phyloP scores from a whole-genome alignment of 306 rosid genomes.

The Delonix regia region DNA sequence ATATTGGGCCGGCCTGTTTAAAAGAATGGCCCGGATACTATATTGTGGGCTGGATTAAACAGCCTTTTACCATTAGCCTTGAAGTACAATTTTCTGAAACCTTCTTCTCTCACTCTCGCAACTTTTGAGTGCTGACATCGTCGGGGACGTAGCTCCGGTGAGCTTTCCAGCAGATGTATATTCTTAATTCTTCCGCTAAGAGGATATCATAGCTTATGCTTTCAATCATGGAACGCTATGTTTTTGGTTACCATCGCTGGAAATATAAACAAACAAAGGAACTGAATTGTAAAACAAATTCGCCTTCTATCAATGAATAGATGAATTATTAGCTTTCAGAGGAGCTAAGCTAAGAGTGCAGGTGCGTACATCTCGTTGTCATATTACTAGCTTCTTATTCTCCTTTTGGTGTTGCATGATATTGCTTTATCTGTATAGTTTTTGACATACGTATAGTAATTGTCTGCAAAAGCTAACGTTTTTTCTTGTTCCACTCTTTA shows the following conservation, averaged over 20 bases:
- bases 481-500: background rate
- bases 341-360: background rate
- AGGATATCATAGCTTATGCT: background rate
- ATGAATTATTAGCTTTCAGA: background rate
- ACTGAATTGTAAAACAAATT: background rate
- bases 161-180: background rate
- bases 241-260: background rate
- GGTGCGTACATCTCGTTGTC: background rate
- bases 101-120: background rate
- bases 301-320: too few relatives aligned
- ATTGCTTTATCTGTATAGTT: slow-evolving; percentile 1
- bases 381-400: background rate
- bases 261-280: background rate
- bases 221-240: background rate
- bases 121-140: slow-evolving; percentile 35
- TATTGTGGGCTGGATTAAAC: too few relatives aligned
- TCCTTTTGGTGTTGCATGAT: background rate
- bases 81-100: background rate
- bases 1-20: background rate
- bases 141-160: slow-evolving; percentile 45
- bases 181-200: background rate
- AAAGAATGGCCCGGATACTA: background rate
- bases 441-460: background rate
- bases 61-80: background rate
- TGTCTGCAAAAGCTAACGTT: background rate